Evolutionary conservation across 1,284 basidiomycete genomes (phyloP), one percentile per base, ranked within the genome.

Genomic region (Tilletia setariae): DNA sequence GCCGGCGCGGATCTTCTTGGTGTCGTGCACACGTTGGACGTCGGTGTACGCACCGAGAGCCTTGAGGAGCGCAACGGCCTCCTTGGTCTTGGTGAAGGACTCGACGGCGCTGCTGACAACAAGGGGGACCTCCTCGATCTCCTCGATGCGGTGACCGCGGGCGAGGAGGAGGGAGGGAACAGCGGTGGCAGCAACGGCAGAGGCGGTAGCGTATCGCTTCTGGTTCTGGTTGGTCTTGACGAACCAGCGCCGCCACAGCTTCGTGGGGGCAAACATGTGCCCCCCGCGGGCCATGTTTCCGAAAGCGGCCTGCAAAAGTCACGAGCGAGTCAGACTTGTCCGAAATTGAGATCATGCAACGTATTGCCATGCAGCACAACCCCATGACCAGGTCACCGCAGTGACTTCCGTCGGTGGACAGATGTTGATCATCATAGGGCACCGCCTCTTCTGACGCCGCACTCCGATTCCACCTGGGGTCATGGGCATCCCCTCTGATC

Each of bases 171-270:
- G 91, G 69, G 96, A 95, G 68, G 96, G 95, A 73, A 99, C 90
- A 63, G 95, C 95, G 71, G 96, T 96, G 25, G 96, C 96, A 70
- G 96, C 96, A 72, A 99, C 89, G 68, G 95, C 96, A 76, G 96
- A 98, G 76, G 97, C 95, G 75, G 93, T 90, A 70, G 96, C 96
- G 85, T 93, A 98, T 79, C 96, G 93, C 84, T 92, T 92, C 87
- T 98, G 95, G 88, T 95, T 96, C 88, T 94, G 92, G 90, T 96
- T 97, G 76, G 94, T 92, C 89, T 98, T 99, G 87, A 98, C 91
- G 87, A 98, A 95, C 96, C 96, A 99, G 85, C 91, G 95, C 86
- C 96, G 91, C 95, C 95, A 98, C 83, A 90, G 93, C 89, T 96
- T 98, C 86, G 95, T 98, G 53, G 96, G 95, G 59, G 95, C 94